Percentiles rank a stretch among this genome's conserved stretches.
These are phyloP conservation scores for Maudiozyma barnettii DNA, from an alignment of 805 yeast genomes.

Conservation along the genomic window DNA sequence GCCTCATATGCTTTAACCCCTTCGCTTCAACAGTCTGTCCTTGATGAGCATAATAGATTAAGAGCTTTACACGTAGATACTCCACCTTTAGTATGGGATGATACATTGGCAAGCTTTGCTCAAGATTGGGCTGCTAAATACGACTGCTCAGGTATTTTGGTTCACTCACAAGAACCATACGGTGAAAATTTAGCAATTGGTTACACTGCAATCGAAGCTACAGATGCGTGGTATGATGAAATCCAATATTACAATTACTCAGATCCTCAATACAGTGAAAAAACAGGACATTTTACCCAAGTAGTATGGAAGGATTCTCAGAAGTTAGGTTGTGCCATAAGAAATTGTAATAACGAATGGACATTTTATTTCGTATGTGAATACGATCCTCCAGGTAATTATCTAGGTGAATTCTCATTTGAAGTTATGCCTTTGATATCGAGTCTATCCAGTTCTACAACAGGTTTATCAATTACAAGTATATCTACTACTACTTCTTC, in stretches of 20 bases:
- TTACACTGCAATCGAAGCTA: conserved; percentile 34
- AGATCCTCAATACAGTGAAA: conserved; percentile 37
- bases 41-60: conserved; percentile 36
- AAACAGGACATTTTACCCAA: conserved; percentile 64
- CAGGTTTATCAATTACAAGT: not conserved
- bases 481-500: not conserved
- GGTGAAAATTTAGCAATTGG: conserved; percentile 77
- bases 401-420: conserved; percentile 39
- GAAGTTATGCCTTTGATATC: conserved; percentile 19
- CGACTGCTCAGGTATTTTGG: conserved; percentile 46
- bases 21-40: not conserved
- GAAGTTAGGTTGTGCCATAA: conserved; percentile 63
- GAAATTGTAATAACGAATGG: conserved; percentile 44
- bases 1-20: conserved; percentile 2
- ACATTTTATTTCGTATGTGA: conserved; percentile 64
- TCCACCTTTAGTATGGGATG: conserved; percentile 40
- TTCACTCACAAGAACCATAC: conserved; percentile 46
- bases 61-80: conserved; percentile 29
- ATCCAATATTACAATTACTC: conserved; percentile 45
- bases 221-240: conserved; percentile 69
- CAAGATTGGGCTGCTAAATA: conserved; percentile 39
- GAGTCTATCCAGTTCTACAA: not conserved
- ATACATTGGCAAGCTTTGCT: conserved; percentile 39
- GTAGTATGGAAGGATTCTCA: conserved; percentile 56
- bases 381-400: conserved; percentile 68